Evolutionary conservation across 75 land plant genomes (phyloP).

Genomic region (Isoetes taiwanensis): DNA sequence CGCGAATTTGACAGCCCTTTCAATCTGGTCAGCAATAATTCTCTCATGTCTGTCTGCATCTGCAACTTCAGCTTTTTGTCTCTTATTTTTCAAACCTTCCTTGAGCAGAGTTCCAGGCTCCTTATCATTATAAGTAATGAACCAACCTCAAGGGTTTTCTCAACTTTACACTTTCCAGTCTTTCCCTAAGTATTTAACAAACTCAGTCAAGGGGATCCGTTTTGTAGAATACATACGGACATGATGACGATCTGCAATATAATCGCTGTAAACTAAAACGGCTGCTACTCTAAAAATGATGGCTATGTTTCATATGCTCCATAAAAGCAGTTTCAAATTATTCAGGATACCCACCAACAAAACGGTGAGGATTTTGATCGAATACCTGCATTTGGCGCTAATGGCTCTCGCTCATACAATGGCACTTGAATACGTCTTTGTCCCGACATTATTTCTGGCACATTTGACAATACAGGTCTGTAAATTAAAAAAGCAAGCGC

Average conservation of each 20-base stretch:
- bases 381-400: not conserved
- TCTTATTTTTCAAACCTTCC: not conserved
- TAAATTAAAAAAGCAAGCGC: too few species aligned
- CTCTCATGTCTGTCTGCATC: not conserved
- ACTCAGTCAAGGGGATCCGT: not conserved
- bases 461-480: not conserved
- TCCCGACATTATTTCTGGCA: not conserved
- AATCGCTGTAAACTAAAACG: not conserved
- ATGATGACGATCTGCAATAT: not conserved
- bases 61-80: not conserved
- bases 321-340: not conserved
- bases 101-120: conserved; percentile 1
- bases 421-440: not conserved
- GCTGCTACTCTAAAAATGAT: not conserved
- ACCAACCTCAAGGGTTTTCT: conserved; percentile 1
- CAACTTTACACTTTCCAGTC: conserved; percentile 4
- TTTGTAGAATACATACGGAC: not conserved
- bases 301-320: not conserved
- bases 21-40: not conserved
- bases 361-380: not conserved
- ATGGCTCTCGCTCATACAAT: not conserved
- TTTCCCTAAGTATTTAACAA: not conserved
- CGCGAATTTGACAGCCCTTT: not conserved
- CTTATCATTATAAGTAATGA: not conserved
- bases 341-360: not conserved